Base-by-base conservation (phyloP, 192 early-diverging fungal species). In the Coemansia sp. region DNA sequence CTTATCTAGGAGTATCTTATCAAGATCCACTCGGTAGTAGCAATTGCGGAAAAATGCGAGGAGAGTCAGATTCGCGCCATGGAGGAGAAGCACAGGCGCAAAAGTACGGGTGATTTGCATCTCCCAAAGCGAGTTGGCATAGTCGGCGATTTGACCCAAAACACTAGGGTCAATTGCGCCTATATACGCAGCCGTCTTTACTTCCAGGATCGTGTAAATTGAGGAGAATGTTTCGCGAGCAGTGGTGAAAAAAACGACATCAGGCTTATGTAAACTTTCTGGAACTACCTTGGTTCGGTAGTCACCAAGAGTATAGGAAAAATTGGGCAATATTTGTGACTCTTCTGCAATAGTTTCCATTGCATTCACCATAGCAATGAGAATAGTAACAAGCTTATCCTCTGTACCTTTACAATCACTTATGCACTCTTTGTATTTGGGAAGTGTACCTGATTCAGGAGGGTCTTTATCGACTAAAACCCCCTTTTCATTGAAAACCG, bases 101-200 rank as follows among this genome's bases (percentile, higher is more conserved):
- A 45, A 66, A 3, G 32, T 43, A 0, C 56, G 50, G 1, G 49
- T 53, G 1, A 47, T 46, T 32, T 67, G 64, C 5, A 11, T 17
- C 27, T 34, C 8, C 55, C 54, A 53, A n/a, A 61, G 15, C 1
- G 15, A 10, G 10, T 18, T 9, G 2, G 46, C 57, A 11, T 64
- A 72, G 23, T 60, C 39, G 14, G 40, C 69, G 33, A 72, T 24
- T 43, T 47, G 72, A 25, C 53, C 73, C 58, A 46, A 42, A 45
- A 22, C 23, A 2, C 23, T 22, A 9, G 18, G 18, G 3, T 17
- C 18, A 40, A 40, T 19, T 11, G 18, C 18, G 3, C 18, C 4
- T 40, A 2, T 5, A 15, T 17, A 22, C 38, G 38, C 18, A 9
- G 2, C 38, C 2, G 23, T 40, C 18, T 40, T 40, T 17, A 22